phyloP scores from a whole-genome alignment of 2,329 filamentous ascomycete genomes.

The Penicillium sp. region DNA sequence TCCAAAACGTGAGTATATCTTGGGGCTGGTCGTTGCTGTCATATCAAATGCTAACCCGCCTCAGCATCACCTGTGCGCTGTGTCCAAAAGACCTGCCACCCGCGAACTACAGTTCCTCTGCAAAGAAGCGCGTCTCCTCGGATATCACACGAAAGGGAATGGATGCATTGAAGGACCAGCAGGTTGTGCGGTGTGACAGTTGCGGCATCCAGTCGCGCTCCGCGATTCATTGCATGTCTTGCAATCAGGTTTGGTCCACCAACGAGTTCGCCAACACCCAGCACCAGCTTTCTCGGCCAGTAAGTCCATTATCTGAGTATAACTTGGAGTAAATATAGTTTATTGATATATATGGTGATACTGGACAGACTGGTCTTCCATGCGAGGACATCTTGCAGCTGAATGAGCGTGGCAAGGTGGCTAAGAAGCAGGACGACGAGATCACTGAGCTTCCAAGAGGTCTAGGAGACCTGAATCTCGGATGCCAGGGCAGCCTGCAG shows the following conservation, averaged over 20 bases:
- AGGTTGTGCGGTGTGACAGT: constrained; percentile 6
- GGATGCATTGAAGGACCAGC: not conserved
- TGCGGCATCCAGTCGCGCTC: constrained; percentile 4
- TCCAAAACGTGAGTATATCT: not conserved
- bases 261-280: constrained; percentile 13
- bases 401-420: constrained; percentile 2
- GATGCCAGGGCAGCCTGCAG: constrained; percentile 9
- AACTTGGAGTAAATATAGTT: not conserved
- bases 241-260: constrained; percentile 4
- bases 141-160: not conserved
- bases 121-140: not conserved
- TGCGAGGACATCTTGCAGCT: constrained; percentile 10
- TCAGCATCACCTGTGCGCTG: constrained; percentile 2
- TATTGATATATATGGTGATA: not conserved
- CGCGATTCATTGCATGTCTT: constrained; percentile 14
- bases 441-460: no score
- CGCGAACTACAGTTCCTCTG: not conserved
- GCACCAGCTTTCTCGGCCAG: constrained; percentile 8
- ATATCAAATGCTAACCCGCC: not conserved
- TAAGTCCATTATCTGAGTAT: not conserved
- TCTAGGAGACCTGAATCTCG: no score
- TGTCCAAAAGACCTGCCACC: not conserved
- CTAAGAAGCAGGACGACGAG: no score
- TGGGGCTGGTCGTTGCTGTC: not conserved
- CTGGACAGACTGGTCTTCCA: constrained; percentile 1